Conservation (phyloP, 2,329 filamentous ascomycete species). For the Lojkania enalia region DNA sequence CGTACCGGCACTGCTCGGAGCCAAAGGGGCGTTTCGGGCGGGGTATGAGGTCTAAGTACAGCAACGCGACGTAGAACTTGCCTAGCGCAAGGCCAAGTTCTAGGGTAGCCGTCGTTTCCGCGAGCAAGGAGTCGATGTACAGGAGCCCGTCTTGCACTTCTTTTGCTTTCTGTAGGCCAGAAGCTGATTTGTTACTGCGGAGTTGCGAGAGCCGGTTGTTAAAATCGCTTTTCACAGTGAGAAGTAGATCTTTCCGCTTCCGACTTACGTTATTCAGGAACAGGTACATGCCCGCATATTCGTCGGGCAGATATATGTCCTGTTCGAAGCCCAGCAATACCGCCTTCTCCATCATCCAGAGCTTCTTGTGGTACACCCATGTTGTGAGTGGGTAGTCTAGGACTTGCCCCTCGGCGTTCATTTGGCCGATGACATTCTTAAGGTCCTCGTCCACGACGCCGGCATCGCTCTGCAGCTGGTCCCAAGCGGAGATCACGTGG, state of each 20-base stretch:
- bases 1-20: constrained; percentile 70
- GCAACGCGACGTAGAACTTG: constrained; percentile 67
- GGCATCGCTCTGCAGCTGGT: constrained; percentile 74
- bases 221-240: constrained; percentile 22
- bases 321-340: constrained; percentile 94
- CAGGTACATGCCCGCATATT: constrained; percentile 88
- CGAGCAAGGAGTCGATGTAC: constrained; percentile 31
- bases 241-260: constrained; percentile 26
- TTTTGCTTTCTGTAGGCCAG: constrained; percentile 9
- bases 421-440: constrained; percentile 39
- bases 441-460: constrained; percentile 56
- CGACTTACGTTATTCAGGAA: constrained; percentile 37
- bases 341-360: constrained; percentile 84
- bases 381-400: constrained; percentile 76
- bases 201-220: constrained; percentile 8
- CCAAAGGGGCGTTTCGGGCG: constrained; percentile 65
- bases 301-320: constrained; percentile 83
- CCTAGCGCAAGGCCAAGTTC: constrained; percentile 36
- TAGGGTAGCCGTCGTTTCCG: constrained; percentile 29
- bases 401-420: constrained; percentile 48
- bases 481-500: constrained; percentile 82
- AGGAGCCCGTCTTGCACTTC: constrained; percentile 16
- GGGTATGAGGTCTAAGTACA: constrained; percentile 59
- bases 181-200: not conserved
- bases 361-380: constrained; percentile 89